phyloP scores from a whole-genome alignment of 305 asterid species.

The Fraxinus xanthoxyloides region DNA sequence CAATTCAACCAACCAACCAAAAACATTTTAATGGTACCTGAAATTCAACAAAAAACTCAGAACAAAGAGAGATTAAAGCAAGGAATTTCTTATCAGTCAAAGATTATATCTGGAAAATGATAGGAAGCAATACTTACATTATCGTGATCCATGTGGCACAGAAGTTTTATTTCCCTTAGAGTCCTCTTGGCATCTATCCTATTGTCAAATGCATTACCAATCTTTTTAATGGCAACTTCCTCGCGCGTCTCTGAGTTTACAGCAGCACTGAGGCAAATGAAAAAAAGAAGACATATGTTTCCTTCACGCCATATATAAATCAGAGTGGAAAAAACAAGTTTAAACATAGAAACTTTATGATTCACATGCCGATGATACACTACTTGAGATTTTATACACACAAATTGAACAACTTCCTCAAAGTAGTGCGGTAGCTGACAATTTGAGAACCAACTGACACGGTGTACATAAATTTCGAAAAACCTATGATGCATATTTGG shows the following conservation, averaged over 20 bases:
- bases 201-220: slow-evolving; percentile 94
- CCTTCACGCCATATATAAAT: neutral
- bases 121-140: slow-evolving; percentile 44
- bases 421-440: neutral
- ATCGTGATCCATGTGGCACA: slow-evolving; percentile 85
- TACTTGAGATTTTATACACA: neutral
- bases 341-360: neutral
- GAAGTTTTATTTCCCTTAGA: slow-evolving; percentile 84
- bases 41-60: neutral
- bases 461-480: neutral
- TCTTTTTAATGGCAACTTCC: slow-evolving; percentile 95
- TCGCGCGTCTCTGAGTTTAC: slow-evolving; percentile 79
- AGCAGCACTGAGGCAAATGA: slow-evolving; percentile 65
- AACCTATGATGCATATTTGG: neutral
- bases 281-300: neutral
- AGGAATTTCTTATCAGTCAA: neutral
- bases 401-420: neutral
- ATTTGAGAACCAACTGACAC: neutral
- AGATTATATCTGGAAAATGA: neutral
- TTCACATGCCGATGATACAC: neutral
- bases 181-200: slow-evolving; percentile 91
- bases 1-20: neutral
- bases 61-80: neutral
- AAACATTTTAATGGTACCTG: neutral
- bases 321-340: neutral